Evolutionary conservation across 2,329 filamentous ascomycete species (phyloP).

Genomic region (Microdochium bolleyi): DNA sequence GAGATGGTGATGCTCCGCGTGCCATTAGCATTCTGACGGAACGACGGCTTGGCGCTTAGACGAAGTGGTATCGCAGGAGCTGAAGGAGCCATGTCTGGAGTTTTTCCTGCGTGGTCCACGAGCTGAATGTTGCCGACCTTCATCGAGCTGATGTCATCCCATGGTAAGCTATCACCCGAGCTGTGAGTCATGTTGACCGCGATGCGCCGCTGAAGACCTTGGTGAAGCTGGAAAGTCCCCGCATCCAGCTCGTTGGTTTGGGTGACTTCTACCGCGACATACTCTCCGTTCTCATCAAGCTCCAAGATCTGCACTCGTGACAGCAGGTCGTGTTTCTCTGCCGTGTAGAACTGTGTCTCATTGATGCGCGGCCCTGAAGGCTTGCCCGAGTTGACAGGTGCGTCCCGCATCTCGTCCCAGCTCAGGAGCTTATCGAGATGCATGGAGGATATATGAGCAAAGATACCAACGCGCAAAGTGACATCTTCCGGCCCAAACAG

Average conservation of each 20-base stretch:
- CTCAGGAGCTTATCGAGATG: constrained; percentile 95
- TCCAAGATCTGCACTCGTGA: constrained; percentile 83
- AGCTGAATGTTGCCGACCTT: constrained; percentile 76
- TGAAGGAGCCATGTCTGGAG: constrained; percentile 66
- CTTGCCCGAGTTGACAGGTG: constrained; percentile 47
- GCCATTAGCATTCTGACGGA: constrained; percentile 82
- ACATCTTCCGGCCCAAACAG: constrained; percentile 68
- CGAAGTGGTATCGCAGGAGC: constrained; percentile 71
- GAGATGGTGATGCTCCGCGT: constrained; percentile 78
- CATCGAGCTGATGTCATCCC: constrained; percentile 73
- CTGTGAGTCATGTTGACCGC: constrained; percentile 85
- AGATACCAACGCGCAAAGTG: constrained; percentile 78
- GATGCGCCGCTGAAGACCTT: constrained; percentile 84
- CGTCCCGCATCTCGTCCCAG: constrained; percentile 97
- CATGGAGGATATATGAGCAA: constrained; percentile 84
- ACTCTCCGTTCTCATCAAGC: constrained; percentile 83
- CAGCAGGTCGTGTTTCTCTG: constrained; percentile 91
- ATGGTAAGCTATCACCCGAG: constrained; percentile 79
- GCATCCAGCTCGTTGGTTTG: constrained; percentile 75
- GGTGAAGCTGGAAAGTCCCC: constrained; percentile 92
- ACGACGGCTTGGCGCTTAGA: constrained; percentile 66
- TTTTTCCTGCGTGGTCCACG: constrained; percentile 77
- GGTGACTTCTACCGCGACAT: constrained; percentile 85
- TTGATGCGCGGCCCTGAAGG: constrained; percentile 62
- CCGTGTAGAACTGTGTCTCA: constrained; percentile 86